phyloP scores from a whole-genome alignment of 495 filamentous ascomycete genomes.

The Chaetomium fimeti region DNA sequence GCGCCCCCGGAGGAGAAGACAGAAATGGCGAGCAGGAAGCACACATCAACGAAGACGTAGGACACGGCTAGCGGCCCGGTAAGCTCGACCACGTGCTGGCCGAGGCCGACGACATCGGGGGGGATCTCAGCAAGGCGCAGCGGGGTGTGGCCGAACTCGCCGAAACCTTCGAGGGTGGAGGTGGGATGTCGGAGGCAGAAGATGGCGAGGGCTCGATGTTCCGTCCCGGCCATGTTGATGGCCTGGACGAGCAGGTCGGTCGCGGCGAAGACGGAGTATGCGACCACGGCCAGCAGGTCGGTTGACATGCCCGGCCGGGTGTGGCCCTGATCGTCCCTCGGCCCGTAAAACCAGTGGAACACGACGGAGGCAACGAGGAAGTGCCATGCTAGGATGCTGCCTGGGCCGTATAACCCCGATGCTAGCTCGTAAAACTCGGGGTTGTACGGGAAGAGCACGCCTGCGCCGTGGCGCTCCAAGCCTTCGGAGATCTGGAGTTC shows the following conservation, averaged over 20 bases:
- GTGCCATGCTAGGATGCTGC: background rate
- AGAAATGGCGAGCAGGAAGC: background rate
- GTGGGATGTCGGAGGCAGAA: background rate
- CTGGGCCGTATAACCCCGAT: background rate
- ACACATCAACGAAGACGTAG: background rate
- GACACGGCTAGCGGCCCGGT: background rate
- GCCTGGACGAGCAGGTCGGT: background rate
- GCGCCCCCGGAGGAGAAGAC: background rate
- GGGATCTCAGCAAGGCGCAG: background rate
- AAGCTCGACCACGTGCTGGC: background rate
- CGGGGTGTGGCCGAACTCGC: background rate
- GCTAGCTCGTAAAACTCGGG: background rate
- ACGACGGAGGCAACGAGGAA: background rate
- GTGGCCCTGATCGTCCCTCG: background rate
- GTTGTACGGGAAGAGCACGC: background rate
- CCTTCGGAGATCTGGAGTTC: background rate
- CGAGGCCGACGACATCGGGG: background rate
- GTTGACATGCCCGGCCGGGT: background rate
- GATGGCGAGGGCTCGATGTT: background rate
- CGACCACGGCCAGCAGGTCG: background rate
- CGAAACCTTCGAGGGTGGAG: background rate
- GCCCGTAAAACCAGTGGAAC: background rate
- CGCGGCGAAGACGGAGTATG: background rate
- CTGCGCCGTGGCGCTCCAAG: background rate
- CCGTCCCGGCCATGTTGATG: background rate